Conservation (phyloP, 2,329 filamentous ascomycete genomes). For the Mollisiaceae sp. region DNA sequence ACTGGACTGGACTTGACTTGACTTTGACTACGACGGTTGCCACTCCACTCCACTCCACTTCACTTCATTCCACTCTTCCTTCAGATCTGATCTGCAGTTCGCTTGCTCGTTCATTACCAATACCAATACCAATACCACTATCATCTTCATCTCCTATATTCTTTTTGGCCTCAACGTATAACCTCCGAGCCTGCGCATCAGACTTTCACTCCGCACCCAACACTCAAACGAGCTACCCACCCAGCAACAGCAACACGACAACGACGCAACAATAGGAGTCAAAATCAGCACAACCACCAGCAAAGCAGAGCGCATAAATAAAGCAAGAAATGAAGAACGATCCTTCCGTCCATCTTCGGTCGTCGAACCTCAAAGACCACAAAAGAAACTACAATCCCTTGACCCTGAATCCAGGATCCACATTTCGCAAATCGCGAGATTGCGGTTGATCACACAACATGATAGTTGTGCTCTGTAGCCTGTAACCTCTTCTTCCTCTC, state of each 20-base stretch:
- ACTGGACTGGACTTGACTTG: not conserved
- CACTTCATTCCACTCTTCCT: not conserved
- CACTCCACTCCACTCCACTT: constrained; percentile 4
- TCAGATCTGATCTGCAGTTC: too few species aligned
- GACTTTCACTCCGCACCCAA: not conserved
- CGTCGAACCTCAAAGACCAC: not conserved
- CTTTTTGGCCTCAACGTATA: not conserved
- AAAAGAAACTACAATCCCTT: not conserved
- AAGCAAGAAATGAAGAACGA: not conserved
- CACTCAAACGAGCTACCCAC: not conserved
- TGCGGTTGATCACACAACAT: too few species aligned
- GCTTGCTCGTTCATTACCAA: not conserved
- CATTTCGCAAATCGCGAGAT: too few species aligned
- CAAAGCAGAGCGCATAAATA: constrained; percentile 1
- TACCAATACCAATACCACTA: not conserved
- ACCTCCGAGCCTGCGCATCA: not conserved
- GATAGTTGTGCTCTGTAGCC: too few species aligned
- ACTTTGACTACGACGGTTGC: not conserved
- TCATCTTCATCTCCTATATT: not conserved
- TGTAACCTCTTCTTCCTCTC: too few species aligned
- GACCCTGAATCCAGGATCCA: too few species aligned
- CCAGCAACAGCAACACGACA: not conserved
- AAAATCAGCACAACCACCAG: constrained; percentile 3
- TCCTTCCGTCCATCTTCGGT: not conserved
- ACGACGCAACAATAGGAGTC: not conserved